Conservation (phyloP, 257 asterid genomes). For the Forsythia viridissima region DNA sequence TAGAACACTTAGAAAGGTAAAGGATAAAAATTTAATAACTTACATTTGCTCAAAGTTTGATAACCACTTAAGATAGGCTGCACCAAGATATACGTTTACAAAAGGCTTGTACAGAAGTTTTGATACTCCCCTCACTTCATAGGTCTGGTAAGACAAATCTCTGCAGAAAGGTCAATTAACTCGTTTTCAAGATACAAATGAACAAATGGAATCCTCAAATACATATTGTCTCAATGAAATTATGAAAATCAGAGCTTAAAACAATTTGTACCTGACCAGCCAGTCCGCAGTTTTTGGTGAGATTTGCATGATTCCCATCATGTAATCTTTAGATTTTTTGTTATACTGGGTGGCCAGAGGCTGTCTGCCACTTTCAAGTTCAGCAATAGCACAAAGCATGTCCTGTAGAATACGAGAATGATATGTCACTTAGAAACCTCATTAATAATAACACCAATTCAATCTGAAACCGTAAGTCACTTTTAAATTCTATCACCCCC, state of each 20-base stretch:
- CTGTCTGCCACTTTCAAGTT: slow-evolving; percentile 84
- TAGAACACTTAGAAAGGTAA: background rate
- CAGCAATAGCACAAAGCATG: slow-evolving; percentile 92
- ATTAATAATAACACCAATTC: background rate
- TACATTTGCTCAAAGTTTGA: slow-evolving; percentile 70
- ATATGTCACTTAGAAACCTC: slow-evolving; percentile 17
- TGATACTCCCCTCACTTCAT: slow-evolving; percentile 47
- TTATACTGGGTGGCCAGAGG: slow-evolving; percentile 61
- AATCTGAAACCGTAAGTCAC: background rate
- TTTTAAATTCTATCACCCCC: background rate
- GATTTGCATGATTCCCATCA: slow-evolving; percentile 81
- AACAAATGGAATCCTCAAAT: background rate
- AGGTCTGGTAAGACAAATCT: slow-evolving; percentile 63
- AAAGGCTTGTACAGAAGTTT: slow-evolving; percentile 70
- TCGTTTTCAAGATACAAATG: slow-evolving; percentile 15
- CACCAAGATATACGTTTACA: slow-evolving; percentile 77
- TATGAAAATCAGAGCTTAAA: slow-evolving; percentile 1
- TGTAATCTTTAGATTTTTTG: slow-evolving; percentile 65
- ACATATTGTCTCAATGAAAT: background rate
- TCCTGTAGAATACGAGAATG: slow-evolving; percentile 49
- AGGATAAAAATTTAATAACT: slow-evolving; percentile 22
- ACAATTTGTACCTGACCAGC: slow-evolving; percentile 55
- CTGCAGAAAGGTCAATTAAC: slow-evolving; percentile 52
- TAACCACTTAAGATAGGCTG: slow-evolving; percentile 90
- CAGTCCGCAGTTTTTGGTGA: slow-evolving; percentile 76